Base-by-base conservation (phyloP, 306 rosid species). In the Prunus campanulata region DNA sequence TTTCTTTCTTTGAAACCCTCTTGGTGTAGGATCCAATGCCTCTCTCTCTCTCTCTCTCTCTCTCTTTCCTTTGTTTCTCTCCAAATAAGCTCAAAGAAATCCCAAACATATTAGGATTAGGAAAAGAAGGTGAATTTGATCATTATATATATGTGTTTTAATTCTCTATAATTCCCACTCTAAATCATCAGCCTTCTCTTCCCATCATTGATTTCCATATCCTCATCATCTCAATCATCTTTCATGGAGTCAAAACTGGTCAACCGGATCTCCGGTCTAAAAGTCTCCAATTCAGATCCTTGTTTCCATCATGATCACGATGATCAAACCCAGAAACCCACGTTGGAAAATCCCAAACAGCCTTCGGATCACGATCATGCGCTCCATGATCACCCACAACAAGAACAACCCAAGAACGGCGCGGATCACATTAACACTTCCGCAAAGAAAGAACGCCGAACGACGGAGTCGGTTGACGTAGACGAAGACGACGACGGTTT, bases 11-110 rank as follows among this genome's bases (percentile, higher is more conserved):
- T 39, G 9, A 7, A 39, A 39, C 9, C 51, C 69, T 49, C 71
- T 13, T 5, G 87, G 75, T 75, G 83, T 74, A 74, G 84, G 91
- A 88, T 88, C 91, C 88, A 68, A 84, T 79, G 91, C 86, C 68
- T 3, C 9, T 39, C 44, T 20, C 20, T 20, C 20, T 39, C 44
- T 35, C 51, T 10, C 8, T 25, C 25, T 11, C 50, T 47, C 14
- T 47, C 51, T 48, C 15, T 11, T 0, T 11, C 51, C 15, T 48
- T 48, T 48, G 11, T 48, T 48, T 48, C 51, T 48, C 51, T 6
- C 2, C 35, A 60, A 60, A 60, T 25, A 60, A 60, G 35, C 65
- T 25, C 39, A 25, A 15, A 25, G 35, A 24, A 22, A 60, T 25
- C 8, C 35, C 66, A 0, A 14, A 25, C 35, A 35, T 1, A 25